Conservation (phyloP, 1,284 basidiomycete species). For the Irpex sp. region DNA sequence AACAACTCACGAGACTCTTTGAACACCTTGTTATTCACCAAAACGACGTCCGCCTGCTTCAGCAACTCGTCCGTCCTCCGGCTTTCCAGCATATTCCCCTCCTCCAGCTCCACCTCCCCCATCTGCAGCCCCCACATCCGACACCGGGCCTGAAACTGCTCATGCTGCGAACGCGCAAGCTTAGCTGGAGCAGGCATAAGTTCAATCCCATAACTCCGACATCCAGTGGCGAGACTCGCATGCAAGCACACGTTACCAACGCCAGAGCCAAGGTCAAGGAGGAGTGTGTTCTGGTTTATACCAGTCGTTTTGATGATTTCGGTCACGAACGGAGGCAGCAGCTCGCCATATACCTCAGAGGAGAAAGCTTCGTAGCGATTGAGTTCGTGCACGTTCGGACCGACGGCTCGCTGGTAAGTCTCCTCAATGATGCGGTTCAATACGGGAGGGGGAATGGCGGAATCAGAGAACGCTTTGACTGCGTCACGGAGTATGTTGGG, state of each 20-base stretch:
- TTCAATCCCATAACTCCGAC: slow-evolving; percentile 70
- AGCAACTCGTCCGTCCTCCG: slow-evolving; percentile 56
- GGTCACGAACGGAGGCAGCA: slow-evolving; percentile 65
- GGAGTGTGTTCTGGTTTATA: slow-evolving; percentile 56
- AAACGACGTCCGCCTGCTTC: slow-evolving; percentile 65
- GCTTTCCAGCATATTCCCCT: slow-evolving; percentile 71
- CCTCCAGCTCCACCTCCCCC: slow-evolving; percentile 67
- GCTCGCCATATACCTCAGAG: slow-evolving; percentile 72
- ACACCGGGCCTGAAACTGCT: slow-evolving; percentile 60
- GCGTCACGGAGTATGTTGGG: slow-evolving; percentile 46
- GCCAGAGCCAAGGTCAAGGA: slow-evolving; percentile 76
- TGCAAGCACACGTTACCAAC: slow-evolving; percentile 79
- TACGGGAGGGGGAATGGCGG: slow-evolving; percentile 54
- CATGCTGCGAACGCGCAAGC: slow-evolving; percentile 58
- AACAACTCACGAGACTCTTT: slow-evolving; percentile 53
- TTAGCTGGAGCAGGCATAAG: slow-evolving; percentile 56
- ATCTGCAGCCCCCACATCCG: slow-evolving; percentile 72
- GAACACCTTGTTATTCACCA: slow-evolving; percentile 81
- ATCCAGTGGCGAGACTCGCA: slow-evolving; percentile 71
- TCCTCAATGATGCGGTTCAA: slow-evolving; percentile 71
- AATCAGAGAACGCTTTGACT: slow-evolving; percentile 45
- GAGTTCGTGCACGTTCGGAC: slow-evolving; percentile 62
- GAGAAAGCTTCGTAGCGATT: slow-evolving; percentile 72
- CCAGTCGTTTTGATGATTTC: slow-evolving; percentile 59
- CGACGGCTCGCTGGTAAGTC: slow-evolving; percentile 75